Conservation (phyloP, 2,329 filamentous ascomycete genomes). For the Pseudocercospora pini-densiflorae region DNA sequence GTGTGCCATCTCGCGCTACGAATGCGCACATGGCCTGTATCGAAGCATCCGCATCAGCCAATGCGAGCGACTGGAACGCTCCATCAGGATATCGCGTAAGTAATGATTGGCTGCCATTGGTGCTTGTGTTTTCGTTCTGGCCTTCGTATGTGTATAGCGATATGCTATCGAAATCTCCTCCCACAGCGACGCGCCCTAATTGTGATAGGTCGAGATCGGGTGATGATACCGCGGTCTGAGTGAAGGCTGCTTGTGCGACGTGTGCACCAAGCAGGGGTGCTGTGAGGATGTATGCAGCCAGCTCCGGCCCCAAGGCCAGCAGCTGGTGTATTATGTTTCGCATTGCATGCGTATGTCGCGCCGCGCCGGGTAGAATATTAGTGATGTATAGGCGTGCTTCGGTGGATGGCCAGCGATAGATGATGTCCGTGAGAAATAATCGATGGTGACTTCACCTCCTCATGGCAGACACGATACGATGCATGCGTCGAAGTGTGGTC, state of each 20-base stretch:
- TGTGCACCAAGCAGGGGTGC: slow-evolving; percentile 30
- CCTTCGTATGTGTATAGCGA: slow-evolving; percentile 86
- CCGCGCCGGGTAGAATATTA: slow-evolving; percentile 6
- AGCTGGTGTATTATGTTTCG: slow-evolving; percentile 38
- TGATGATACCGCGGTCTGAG: slow-evolving; percentile 50
- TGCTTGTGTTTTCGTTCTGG: slow-evolving; percentile 71
- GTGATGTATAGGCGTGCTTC: neutral
- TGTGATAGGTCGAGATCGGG: slow-evolving; percentile 78
- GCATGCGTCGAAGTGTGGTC: neutral
- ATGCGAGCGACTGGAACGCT: slow-evolving; percentile 72
- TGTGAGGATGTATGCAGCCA: slow-evolving; percentile 38
- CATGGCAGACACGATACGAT: neutral
- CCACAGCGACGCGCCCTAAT: slow-evolving; percentile 82
- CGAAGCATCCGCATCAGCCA: slow-evolving; percentile 78
- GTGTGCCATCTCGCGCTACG: slow-evolving; percentile 65
- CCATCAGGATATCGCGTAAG: slow-evolving; percentile 85
- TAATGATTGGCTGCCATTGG: slow-evolving; percentile 80
- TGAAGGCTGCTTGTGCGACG: slow-evolving; percentile 26
- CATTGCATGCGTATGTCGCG: slow-evolving; percentile 31
- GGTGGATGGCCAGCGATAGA: slow-evolving; percentile 3
- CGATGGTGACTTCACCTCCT: neutral
- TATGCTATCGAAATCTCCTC: slow-evolving; percentile 88
- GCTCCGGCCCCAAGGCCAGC: slow-evolving; percentile 42
- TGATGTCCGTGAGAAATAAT: slow-evolving; percentile 1
- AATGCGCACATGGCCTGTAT: slow-evolving; percentile 90